Conservation (phyloP, 352 stramenopile species). For the Phytophthora chlamydospora region DNA sequence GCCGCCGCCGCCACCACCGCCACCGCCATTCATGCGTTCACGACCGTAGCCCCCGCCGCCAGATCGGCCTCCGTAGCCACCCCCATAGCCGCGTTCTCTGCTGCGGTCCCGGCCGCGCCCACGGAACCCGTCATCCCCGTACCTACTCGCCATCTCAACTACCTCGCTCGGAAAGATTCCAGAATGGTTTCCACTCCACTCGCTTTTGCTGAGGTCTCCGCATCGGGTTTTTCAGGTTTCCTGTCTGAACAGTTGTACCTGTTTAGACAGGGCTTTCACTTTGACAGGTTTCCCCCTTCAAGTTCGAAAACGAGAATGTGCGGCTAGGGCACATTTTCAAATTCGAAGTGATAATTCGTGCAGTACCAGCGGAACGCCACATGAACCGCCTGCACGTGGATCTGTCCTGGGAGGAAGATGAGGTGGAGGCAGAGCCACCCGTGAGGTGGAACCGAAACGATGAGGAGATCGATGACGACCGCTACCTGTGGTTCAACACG, state of each 20-base stretch:
- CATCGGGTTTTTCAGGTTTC: background rate
- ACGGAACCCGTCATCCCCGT: constrained; percentile 66
- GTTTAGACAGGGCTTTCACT: background rate
- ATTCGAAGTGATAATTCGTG: constrained; percentile 35
- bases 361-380: constrained; percentile 1
- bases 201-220: constrained; percentile 13
- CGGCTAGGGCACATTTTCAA: constrained; percentile 22
- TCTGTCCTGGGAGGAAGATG: constrained; percentile 46
- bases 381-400: constrained; percentile 37
- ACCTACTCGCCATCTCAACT: constrained; percentile 63
- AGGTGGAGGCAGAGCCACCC: constrained; percentile 24
- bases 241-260: background rate
- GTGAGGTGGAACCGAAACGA: constrained; percentile 18
- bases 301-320: constrained; percentile 11
- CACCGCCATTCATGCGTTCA: constrained; percentile 53
- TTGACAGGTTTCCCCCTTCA: background rate
- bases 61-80: constrained; percentile 46
- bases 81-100: constrained; percentile 62
- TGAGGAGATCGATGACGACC: constrained; percentile 22
- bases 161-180: constrained; percentile 38
- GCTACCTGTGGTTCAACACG: constrained; percentile 76
- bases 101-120: constrained; percentile 74
- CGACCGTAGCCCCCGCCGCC: constrained; percentile 55
- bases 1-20: constrained; percentile 50
- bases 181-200: constrained; percentile 44